Percentiles rank a stretch among this genome's conserved stretches.
Evolutionary conservation across 108 stramenopile species (phyloP).

Genomic region (Skeletonema grethae): DNA sequence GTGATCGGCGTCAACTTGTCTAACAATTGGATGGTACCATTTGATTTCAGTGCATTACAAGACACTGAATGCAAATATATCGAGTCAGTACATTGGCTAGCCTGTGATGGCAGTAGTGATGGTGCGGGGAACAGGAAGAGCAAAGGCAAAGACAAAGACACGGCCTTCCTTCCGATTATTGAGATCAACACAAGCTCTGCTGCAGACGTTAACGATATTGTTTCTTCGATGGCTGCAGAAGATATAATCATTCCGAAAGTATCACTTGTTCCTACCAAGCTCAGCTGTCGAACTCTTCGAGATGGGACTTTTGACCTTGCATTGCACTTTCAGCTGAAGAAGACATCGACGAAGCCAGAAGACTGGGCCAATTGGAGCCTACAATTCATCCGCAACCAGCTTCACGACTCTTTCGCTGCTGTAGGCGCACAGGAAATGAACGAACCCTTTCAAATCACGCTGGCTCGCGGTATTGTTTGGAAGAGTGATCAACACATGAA

Average conservation of each 20-base stretch:
- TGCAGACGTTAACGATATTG: background rate
- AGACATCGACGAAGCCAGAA: background rate
- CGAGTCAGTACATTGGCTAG: background rate
- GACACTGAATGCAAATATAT: background rate
- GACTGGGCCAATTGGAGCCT: background rate
- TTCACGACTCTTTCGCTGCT: background rate
- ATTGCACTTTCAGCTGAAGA: background rate
- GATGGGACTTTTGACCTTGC: background rate
- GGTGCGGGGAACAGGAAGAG: background rate
- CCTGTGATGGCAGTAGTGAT: background rate
- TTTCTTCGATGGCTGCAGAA: background rate
- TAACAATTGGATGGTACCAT: background rate
- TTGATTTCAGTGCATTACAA: background rate
- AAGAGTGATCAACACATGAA: background rate
- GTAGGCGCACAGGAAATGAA: background rate
- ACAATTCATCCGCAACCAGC: background rate
- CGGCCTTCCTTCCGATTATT: background rate
- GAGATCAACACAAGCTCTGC: background rate
- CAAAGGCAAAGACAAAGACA: background rate
- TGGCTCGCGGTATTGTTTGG: background rate
- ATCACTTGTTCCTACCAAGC: background rate
- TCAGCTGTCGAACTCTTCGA: background rate
- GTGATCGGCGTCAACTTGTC: background rate
- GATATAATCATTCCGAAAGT: conserved; percentile 1
- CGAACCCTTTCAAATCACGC: background rate